Evolutionary conservation across 2,329 filamentous ascomycete species (phyloP), one percentile per base, ranked within the genome.

Genomic region (Fusarium redolens): DNA sequence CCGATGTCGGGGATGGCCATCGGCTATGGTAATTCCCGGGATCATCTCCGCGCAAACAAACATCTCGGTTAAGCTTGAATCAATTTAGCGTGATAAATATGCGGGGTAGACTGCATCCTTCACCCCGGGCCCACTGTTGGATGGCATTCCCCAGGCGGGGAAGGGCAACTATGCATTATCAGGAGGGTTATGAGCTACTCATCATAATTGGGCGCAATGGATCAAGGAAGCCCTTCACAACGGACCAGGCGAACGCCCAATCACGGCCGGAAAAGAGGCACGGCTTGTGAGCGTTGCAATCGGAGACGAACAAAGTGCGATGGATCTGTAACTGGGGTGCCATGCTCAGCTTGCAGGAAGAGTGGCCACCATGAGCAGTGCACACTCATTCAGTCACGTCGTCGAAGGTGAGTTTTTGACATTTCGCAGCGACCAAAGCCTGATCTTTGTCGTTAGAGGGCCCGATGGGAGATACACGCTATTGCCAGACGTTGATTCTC

Each of bases 231-330:
- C 5, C 2, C n/a, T 28, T 43, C 18, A 17, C 17, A 17, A 25
- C 7, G 20, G 0, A 10, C 2, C 13, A 13, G 9, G 2, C 6
- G 17, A 4, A 28, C 7, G 1, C 15, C 33, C 2, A 50, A 66
- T 7, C 31, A 43, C 6, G 51, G 44, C 0, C 30, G 20, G 5
- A 67, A 66, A n/a, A 66, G 64, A 66, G 54, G 61, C 0, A 59
- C 38, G 3, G 61, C 51, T 0, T 51, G 61, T 14, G 61, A 51
- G 10, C 38, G 64, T 4, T 67, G 52, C 13, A 67, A 66, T 25
- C 65, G 40, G 12, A 33, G 51, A 1, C 40, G 61, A 31, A 67
- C 51, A 7, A 66, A 67, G 17, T 67, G 61, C 6, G 61, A 67
- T 30, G 50, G 61, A 2, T 66, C 51, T 1, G 15, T 50, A 0